Evolutionary conservation across 768 basidiomycete species (phyloP).

Genomic region (Tremella fuciformis): DNA sequence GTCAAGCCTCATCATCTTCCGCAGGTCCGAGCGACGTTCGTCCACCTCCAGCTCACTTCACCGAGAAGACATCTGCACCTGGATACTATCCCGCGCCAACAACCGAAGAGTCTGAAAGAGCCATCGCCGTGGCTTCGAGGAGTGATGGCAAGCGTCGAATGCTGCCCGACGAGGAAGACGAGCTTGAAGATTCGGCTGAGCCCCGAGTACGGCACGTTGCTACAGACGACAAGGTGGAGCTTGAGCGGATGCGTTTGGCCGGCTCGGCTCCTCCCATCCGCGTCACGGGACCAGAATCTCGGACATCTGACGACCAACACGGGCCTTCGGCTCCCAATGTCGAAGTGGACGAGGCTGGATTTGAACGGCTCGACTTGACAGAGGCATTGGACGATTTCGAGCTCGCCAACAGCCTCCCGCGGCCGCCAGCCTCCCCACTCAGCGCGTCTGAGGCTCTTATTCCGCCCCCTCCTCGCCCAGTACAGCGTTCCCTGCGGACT

Average conservation of each 20-base stretch:
- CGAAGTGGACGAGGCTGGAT: slow-evolving; percentile 47
- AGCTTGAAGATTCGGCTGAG: slow-evolving; percentile 15
- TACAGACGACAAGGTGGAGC: slow-evolving; percentile 48
- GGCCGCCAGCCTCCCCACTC: slow-evolving; percentile 6
- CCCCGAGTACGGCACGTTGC: slow-evolving; percentile 40
- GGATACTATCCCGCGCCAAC: slow-evolving; percentile 51
- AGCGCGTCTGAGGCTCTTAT: background rate
- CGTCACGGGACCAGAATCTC: background rate
- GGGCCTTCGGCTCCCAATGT: slow-evolving; percentile 43
- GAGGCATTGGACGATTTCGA: slow-evolving; percentile 9
- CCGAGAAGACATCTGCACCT: slow-evolving; percentile 38
- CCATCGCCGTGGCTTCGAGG: slow-evolving; percentile 39
- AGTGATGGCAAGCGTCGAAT: slow-evolving; percentile 35
- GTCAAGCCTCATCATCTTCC: slow-evolving; percentile 3
- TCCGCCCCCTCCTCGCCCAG: too few relatives aligned
- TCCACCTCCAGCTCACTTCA: slow-evolving; percentile 6
- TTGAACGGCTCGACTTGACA: slow-evolving; percentile 31
- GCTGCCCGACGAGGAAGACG: slow-evolving; percentile 8
- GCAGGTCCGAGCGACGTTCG: background rate
- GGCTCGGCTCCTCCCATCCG: slow-evolving; percentile 37
- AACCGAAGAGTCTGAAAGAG: slow-evolving; percentile 45
- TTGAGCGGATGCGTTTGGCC: slow-evolving; percentile 44
- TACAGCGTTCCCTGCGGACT: slow-evolving; percentile 8
- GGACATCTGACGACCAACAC: background rate
- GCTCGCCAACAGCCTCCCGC: slow-evolving; percentile 7